These are phyloP conservation scores for Tephrocybe sp. DNA, from an alignment of 768 basidiomycete genomes.

Conservation along the genomic window DNA sequence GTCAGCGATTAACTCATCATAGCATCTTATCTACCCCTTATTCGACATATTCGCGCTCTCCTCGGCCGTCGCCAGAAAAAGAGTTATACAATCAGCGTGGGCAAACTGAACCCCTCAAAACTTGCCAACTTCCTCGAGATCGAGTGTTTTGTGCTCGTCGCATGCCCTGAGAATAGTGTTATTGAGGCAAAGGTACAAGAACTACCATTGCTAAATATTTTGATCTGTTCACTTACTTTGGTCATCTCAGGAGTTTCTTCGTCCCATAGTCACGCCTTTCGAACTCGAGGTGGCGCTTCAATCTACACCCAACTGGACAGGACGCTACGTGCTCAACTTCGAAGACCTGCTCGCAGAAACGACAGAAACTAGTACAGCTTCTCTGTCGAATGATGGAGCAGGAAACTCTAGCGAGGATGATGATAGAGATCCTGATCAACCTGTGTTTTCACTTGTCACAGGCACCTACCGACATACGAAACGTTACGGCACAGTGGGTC, in stretches of 20 bases:
- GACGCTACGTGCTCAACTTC: conserved; percentile 80
- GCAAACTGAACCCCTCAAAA: conserved; percentile 93
- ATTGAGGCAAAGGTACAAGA: conserved; percentile 63
- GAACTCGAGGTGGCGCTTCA: conserved; percentile 84
- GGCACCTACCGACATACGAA: conserved; percentile 83
- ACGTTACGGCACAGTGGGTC: conserved; percentile 53
- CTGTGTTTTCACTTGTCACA: conserved; percentile 83
- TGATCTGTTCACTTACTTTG: not conserved
- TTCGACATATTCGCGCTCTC: conserved; percentile 74
- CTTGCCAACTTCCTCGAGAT: conserved; percentile 95
- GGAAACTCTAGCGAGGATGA: conserved; percentile 20
- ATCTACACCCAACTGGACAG: conserved; percentile 70
- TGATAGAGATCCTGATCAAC: conserved; percentile 59
- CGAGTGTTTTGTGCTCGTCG: conserved; percentile 93
- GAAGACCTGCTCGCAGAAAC: conserved; percentile 48
- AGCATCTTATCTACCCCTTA: conserved; percentile 87
- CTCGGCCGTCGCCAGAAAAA: conserved; percentile 77
- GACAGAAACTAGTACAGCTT: not conserved
- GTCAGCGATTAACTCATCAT: not conserved
- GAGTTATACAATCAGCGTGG: conserved; percentile 92
- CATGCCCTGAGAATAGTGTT: conserved; percentile 91
- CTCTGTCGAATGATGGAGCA: not conserved
- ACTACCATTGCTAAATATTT: not conserved
- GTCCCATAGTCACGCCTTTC: conserved; percentile 92
- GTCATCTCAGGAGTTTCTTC: conserved; percentile 78